phyloP scores from a whole-genome alignment of 805 yeast species.

The Wickerhamiella kurtzmanii region DNA sequence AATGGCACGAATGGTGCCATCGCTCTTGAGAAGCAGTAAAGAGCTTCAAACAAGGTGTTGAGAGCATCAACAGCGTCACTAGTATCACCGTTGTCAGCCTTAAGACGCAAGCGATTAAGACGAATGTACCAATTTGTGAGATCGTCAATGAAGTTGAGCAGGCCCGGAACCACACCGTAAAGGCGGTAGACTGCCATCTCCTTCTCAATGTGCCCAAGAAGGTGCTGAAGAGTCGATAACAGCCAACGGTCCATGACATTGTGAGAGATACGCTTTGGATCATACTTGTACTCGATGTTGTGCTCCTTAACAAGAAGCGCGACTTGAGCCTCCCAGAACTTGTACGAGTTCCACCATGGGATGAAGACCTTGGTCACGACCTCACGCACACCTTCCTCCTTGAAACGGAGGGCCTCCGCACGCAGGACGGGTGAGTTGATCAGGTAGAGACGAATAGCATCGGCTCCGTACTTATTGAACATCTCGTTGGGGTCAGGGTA shows the following conservation, averaged over 20 bases:
- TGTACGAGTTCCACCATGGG: slow-evolving; percentile 98
- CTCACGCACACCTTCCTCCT: slow-evolving; percentile 98
- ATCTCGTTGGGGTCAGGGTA: slow-evolving; percentile 89
- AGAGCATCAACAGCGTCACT: slow-evolving; percentile 70
- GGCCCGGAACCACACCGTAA: slow-evolving; percentile 90
- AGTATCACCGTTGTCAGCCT: slow-evolving; percentile 79
- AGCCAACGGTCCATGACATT: slow-evolving; percentile 98
- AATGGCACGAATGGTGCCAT: slow-evolving; percentile 99
- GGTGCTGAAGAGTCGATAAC: slow-evolving; percentile 87
- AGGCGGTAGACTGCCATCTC: slow-evolving; percentile 87
- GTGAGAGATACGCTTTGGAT: slow-evolving; percentile 47
- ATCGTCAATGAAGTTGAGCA: slow-evolving; percentile 78
- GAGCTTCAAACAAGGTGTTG: slow-evolving; percentile 81
- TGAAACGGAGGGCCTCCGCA: slow-evolving; percentile 92
- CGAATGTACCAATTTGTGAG: slow-evolving; percentile 98
- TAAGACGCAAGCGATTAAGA: slow-evolving; percentile 93
- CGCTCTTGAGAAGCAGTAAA: slow-evolving; percentile 77
- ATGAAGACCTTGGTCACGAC: slow-evolving; percentile 88
- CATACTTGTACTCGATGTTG: slow-evolving; percentile 56
- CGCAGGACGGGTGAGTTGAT: slow-evolving; percentile 95
- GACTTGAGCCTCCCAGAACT: slow-evolving; percentile 90
- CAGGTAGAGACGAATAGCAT: slow-evolving; percentile 87
- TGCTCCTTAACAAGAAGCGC: slow-evolving; percentile 68
- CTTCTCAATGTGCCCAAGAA: slow-evolving; percentile 67
- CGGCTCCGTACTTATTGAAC: slow-evolving; percentile 87